Evolutionary conservation across 768 basidiomycete species (phyloP).

Genomic region (Trametes coccinea): DNA sequence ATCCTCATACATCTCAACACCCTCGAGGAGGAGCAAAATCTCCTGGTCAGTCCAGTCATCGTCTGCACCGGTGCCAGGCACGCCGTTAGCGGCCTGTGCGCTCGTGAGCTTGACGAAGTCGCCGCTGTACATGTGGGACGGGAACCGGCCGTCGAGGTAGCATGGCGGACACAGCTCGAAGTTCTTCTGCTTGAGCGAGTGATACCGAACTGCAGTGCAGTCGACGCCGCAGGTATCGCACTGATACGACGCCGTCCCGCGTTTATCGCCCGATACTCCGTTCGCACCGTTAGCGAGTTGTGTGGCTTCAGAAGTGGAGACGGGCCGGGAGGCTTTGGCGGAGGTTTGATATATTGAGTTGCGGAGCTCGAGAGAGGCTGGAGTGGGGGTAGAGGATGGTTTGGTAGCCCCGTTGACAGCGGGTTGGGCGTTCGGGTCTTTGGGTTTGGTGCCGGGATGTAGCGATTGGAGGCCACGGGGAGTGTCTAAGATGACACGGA

Average conservation of each 20-base stretch:
- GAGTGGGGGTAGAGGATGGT: conserved; percentile 40
- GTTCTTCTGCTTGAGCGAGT: conserved; percentile 89
- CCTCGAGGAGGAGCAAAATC: conserved; percentile 85
- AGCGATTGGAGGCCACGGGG: conserved; percentile 95
- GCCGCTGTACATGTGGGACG: conserved; percentile 92
- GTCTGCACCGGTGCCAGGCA: conserved; percentile 46
- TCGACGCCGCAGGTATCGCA: conserved; percentile 97
- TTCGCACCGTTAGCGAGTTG: conserved; percentile 59
- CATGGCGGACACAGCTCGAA: conserved; percentile 90
- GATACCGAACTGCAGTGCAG: conserved; percentile 86
- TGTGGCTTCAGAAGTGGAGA: conserved; percentile 69
- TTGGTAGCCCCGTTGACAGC: conserved; percentile 51
- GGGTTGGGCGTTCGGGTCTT: conserved; percentile 43
- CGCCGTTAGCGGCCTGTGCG: conserved; percentile 31
- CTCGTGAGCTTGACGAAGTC: conserved; percentile 89
- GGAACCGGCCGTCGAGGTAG: conserved; percentile 96
- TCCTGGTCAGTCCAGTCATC: conserved; percentile 92
- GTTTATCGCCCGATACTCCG: conserved; percentile 41
- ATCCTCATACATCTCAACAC: conserved; percentile 97
- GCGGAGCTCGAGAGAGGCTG: conserved; percentile 85
- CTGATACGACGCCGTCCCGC: conserved; percentile 50
- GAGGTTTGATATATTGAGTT: conserved; percentile 88
- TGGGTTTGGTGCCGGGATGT: conserved; percentile 74
- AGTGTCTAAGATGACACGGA: conserved; percentile 95
- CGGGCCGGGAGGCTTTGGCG: conserved; percentile 73